These are phyloP conservation scores for Suillus subluteus DNA, from an alignment of 768 basidiomycete genomes.

Conservation along the genomic window DNA sequence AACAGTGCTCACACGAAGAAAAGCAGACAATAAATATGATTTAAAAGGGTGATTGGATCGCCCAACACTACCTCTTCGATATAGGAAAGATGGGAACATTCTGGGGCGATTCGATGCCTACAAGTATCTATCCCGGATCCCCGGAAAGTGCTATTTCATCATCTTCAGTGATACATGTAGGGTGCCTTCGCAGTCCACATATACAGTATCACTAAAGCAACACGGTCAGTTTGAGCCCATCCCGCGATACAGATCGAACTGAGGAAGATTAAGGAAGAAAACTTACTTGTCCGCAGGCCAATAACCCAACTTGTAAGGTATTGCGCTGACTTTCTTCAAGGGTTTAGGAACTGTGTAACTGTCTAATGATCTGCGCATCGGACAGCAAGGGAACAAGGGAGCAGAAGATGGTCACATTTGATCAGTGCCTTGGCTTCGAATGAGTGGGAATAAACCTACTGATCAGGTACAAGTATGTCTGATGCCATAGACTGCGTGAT, in stretches of 20 bases:
- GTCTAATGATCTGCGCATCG: too few relatives aligned
- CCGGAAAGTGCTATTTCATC: not conserved
- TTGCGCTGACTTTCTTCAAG: not conserved
- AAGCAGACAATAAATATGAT: slow-evolving; percentile 34
- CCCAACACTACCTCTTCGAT: not conserved
- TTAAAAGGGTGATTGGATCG: not conserved
- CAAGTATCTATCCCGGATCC: not conserved
- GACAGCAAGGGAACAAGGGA: not conserved
- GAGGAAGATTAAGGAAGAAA: not conserved
- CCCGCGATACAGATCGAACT: not conserved
- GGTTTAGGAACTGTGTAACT: too few relatives aligned
- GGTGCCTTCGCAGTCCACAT: not conserved
- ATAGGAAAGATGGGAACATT: not conserved
- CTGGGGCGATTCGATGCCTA: not conserved
- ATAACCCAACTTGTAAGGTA: not conserved
- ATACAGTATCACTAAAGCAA: not conserved
- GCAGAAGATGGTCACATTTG: too few relatives aligned
- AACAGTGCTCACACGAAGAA: slow-evolving; percentile 96
- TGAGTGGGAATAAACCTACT: not conserved
- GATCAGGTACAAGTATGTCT: not conserved
- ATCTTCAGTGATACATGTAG: not conserved
- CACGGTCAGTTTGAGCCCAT: not conserved
- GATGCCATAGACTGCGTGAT: not conserved
- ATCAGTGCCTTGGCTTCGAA: not conserved
- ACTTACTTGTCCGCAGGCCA: not conserved